Percentiles rank a stretch among this genome's conserved stretches.
phyloP scores from a whole-genome alignment of 495 filamentous ascomycete species.

The Neurospora sp. region DNA sequence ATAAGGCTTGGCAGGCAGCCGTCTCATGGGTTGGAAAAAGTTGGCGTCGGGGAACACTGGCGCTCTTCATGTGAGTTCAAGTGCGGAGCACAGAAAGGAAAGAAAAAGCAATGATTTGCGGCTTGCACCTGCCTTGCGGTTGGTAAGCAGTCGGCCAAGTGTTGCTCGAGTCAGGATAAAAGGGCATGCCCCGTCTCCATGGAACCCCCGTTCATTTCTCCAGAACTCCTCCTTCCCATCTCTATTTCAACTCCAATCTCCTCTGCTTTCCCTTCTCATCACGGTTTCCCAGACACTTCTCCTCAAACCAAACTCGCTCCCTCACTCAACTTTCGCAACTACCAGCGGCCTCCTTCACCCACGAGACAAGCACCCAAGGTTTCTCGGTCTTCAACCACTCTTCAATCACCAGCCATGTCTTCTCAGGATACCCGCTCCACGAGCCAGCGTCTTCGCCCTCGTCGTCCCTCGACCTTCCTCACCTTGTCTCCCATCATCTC shows the following conservation, averaged over 20 bases:
- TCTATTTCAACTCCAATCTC: not conserved
- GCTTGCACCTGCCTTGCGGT: not conserved
- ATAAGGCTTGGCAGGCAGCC: not conserved
- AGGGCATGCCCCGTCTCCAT: not conserved
- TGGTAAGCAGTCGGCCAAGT: not conserved
- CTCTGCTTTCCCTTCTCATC: not conserved
- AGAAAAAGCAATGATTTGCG: not conserved
- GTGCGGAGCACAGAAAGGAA: not conserved
- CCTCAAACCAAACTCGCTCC: not conserved
- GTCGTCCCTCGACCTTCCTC: conserved; percentile 31
- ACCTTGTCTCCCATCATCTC: conserved; percentile 35
- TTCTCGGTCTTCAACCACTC: not conserved
- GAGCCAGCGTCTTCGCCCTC: conserved; percentile 2
- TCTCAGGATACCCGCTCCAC: not conserved
- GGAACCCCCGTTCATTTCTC: not conserved
- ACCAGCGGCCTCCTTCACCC: not conserved
- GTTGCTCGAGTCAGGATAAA: not conserved
- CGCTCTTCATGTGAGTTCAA: not conserved
- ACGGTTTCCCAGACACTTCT: not conserved
- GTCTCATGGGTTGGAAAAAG: not conserved
- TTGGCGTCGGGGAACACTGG: not conserved
- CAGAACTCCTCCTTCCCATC: not conserved
- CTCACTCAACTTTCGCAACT: not conserved
- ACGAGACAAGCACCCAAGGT: not conserved
- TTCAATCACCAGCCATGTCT: not conserved